Evolutionary conservation across 352 stramenopile species (phyloP).

Genomic region (Thraustotheca clavata): DNA sequence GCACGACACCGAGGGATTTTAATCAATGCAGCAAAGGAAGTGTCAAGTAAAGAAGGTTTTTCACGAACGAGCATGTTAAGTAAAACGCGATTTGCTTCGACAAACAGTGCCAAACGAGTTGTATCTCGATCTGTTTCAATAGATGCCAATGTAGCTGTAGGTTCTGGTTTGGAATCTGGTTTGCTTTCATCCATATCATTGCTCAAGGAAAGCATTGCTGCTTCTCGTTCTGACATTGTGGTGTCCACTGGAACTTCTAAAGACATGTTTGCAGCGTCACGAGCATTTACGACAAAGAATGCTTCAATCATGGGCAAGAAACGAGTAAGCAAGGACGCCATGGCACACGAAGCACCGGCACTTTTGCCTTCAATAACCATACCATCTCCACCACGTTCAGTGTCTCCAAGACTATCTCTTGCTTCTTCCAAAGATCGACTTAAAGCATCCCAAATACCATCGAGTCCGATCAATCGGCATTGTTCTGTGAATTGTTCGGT

Average conservation of each 20-base stretch:
- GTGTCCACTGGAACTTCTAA: slow-evolving; percentile 57
- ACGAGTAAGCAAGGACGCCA: slow-evolving; percentile 91
- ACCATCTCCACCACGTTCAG: slow-evolving; percentile 34
- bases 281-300: slow-evolving; percentile 98
- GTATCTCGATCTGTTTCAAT: slow-evolving; percentile 36
- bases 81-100: slow-evolving; percentile 93
- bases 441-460: slow-evolving; percentile 67
- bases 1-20: slow-evolving; percentile 91
- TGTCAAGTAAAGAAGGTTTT: slow-evolving; percentile 94
- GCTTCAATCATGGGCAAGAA: slow-evolving; percentile 97
- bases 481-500: slow-evolving; percentile 64
- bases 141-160: slow-evolving; percentile 22
- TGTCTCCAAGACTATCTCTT: slow-evolving; percentile 43
- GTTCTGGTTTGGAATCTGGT: not conserved
- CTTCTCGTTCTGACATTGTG: slow-evolving; percentile 43
- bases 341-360: slow-evolving; percentile 77
- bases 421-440: slow-evolving; percentile 69
- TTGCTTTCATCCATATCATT: slow-evolving; percentile 27
- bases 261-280: slow-evolving; percentile 71
- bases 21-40: slow-evolving; percentile 92
- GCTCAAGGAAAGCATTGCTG: slow-evolving; percentile 47
- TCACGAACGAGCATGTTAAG: slow-evolving; percentile 97
- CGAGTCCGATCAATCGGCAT: slow-evolving; percentile 54
- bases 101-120: slow-evolving; percentile 86
- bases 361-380: slow-evolving; percentile 85